Evolutionary conservation across 2,329 filamentous ascomycete species (phyloP).

Genomic region (Thielaviopsis ethacetica): DNA sequence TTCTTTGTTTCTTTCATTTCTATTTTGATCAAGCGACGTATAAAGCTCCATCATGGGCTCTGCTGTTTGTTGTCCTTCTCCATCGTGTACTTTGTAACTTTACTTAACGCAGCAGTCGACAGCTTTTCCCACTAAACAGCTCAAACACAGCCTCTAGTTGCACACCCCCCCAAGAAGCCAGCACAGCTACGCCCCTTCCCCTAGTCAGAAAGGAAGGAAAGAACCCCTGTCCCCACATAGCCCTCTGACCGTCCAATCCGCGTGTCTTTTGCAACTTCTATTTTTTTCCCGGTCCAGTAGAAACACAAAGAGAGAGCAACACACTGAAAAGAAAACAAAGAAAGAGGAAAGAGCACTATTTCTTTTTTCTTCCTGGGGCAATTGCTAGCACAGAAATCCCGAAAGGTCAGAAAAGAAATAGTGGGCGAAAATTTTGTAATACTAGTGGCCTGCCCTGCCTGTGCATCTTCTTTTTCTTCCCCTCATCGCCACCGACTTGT

Average conservation of each 20-base stretch:
- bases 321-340: too few relatives aligned
- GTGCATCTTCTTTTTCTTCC: constrained; percentile 13
- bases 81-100: not conserved
- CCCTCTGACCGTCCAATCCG: not conserved
- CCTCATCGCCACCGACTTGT: constrained; percentile 18
- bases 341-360: not conserved
- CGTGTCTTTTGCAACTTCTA: constrained; percentile 2
- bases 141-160: not conserved
- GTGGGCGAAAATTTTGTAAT: not conserved
- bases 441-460: not conserved
- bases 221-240: not conserved
- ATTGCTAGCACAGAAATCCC: not conserved
- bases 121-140: not conserved
- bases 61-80: too few relatives aligned
- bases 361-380: constrained; percentile 17
- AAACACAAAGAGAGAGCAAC: not conserved
- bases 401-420: not conserved
- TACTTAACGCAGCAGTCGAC: not conserved
- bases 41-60: too few relatives aligned
- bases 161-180: not conserved
- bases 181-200: not conserved
- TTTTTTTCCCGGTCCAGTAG: not conserved
- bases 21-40: too few relatives aligned
- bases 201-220: not conserved
- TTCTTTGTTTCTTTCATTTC: too few relatives aligned